Evolutionary conservation across 148 eudicot species (phyloP).

Genomic region (Fallopia convolvulus): DNA sequence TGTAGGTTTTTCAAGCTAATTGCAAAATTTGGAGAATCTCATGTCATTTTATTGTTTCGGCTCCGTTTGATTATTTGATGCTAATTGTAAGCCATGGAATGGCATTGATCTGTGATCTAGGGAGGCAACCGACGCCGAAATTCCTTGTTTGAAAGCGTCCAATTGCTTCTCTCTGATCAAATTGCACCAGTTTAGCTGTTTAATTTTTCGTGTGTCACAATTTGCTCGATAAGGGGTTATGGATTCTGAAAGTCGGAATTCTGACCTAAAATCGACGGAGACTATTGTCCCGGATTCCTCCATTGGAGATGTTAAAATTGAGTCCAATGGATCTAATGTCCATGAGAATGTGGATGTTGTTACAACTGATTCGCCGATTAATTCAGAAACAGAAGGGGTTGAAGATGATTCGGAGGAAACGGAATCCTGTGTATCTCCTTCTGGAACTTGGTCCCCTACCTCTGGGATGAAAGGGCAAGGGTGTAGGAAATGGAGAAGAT

Average conservation of each 20-base stretch:
- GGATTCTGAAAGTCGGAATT: background rate
- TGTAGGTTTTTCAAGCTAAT: background rate
- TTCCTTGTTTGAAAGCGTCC: background rate
- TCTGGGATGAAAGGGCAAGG: constrained; percentile 44
- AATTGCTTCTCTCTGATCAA: background rate
- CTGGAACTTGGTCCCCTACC: background rate
- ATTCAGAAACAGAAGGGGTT: background rate
- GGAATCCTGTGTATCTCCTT: background rate
- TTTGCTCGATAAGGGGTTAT: background rate
- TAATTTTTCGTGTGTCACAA: background rate
- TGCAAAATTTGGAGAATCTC: background rate
- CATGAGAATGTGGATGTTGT: background rate
- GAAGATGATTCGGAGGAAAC: background rate
- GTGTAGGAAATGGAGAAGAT: constrained; percentile 76
- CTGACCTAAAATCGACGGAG: constrained; percentile 3
- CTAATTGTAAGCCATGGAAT: background rate
- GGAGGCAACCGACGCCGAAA: background rate
- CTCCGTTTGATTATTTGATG: background rate
- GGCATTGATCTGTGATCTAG: background rate
- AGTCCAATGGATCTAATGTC: background rate
- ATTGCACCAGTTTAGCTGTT: background rate
- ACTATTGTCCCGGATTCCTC: background rate
- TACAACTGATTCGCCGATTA: background rate
- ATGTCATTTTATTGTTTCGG: background rate
- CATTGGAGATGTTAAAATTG: background rate